Conservation (phyloP, 2,329 filamentous ascomycete species). For the Fusarium sp. region DNA sequence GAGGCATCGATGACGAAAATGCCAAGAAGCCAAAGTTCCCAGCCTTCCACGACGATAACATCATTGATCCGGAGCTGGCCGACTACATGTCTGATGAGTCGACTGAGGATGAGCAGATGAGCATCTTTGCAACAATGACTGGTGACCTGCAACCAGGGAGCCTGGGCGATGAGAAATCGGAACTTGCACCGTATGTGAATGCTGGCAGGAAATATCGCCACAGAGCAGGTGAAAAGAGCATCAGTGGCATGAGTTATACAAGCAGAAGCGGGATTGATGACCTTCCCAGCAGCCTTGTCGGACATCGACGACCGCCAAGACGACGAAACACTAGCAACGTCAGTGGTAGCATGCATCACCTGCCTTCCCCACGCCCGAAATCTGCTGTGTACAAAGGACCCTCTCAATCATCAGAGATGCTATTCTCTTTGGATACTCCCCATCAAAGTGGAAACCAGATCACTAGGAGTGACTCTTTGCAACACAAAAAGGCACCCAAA, state of each 20-base stretch:
- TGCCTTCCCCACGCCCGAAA: slow-evolving; percentile 80
- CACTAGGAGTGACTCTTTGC: slow-evolving; percentile 88
- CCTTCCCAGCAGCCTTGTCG: slow-evolving; percentile 69
- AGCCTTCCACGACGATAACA: slow-evolving; percentile 98
- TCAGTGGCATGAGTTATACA: slow-evolving; percentile 78
- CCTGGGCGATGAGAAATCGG: slow-evolving; percentile 81
- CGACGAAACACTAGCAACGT: slow-evolving; percentile 88
- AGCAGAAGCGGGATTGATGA: slow-evolving; percentile 79
- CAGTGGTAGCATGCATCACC: slow-evolving; percentile 77
- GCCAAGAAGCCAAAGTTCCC: slow-evolving; percentile 79
- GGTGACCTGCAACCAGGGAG: slow-evolving; percentile 76
- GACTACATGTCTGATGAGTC: slow-evolving; percentile 97
- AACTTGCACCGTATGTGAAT: slow-evolving; percentile 80
- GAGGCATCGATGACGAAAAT: slow-evolving; percentile 76
- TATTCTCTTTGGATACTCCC: slow-evolving; percentile 64
- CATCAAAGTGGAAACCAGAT: slow-evolving; percentile 64
- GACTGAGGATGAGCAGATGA: slow-evolving; percentile 92
- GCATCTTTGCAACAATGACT: slow-evolving; percentile 84
- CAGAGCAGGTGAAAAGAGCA: slow-evolving; percentile 82
- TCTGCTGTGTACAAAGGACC: slow-evolving; percentile 71
- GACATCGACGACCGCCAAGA: slow-evolving; percentile 74
- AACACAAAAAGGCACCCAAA: slow-evolving; percentile 80
- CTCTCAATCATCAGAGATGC: slow-evolving; percentile 66
- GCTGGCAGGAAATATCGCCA: slow-evolving; percentile 82
- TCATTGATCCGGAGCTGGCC: slow-evolving; percentile 96